These are phyloP conservation scores for Fusarium sacchari DNA, from an alignment of 2,329 filamentous ascomycete species.

Conservation along the genomic window DNA sequence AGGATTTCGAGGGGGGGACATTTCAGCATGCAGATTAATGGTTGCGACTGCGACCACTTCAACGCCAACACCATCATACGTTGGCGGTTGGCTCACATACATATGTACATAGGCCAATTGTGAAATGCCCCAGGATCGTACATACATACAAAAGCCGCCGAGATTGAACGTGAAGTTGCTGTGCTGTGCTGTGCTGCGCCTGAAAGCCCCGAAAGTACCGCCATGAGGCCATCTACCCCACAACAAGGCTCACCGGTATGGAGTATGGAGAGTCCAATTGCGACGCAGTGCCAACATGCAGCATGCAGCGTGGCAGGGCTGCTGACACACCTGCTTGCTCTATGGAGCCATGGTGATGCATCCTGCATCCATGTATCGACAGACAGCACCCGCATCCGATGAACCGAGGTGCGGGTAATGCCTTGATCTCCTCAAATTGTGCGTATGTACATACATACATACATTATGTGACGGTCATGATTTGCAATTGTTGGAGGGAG, in stretches of 20 bases:
- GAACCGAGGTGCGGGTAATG: conserved; percentile 13
- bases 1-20: not conserved
- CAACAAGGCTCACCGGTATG: conserved; percentile 36
- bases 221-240: conserved; percentile 36
- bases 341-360: conserved; percentile 12
- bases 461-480: not conserved
- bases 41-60: not conserved
- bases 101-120: not conserved
- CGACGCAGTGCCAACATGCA: conserved; percentile 5
- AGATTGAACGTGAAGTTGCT: conserved; percentile 25
- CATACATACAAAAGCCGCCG: not conserved
- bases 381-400: conserved; percentile 7
- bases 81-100: not conserved
- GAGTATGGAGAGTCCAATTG: conserved; percentile 35
- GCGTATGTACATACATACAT: not conserved
- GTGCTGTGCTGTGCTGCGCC: conserved; percentile 2
- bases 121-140: not conserved
- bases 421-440: not conserved
- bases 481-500: conserved; percentile 7
- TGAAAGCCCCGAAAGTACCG: conserved; percentile 13
- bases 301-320: conserved; percentile 16
- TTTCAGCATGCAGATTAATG: not conserved
- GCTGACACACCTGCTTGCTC: conserved; percentile 33
- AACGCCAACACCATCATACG: conserved; percentile 14
- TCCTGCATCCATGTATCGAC: conserved; percentile 3